These are phyloP conservation scores for Aphanomyces astaci DNA, from an alignment of 352 stramenopile species.

Conservation along the genomic window DNA sequence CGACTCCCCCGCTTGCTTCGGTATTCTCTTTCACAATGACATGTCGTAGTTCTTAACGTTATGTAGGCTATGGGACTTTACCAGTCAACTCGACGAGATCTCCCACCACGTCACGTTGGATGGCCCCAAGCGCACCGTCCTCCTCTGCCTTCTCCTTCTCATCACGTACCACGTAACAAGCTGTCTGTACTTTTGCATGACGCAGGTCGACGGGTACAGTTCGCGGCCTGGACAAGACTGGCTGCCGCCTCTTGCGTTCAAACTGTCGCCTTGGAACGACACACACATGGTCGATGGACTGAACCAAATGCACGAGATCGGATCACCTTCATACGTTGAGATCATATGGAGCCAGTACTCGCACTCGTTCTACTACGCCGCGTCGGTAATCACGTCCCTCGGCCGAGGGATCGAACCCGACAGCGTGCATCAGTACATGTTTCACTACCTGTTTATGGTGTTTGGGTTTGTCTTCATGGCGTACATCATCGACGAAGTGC, in stretches of 20 bases:
- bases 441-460: slow-evolving; percentile 52
- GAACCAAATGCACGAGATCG: not conserved
- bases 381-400: not conserved
- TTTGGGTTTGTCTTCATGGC: slow-evolving; percentile 65
- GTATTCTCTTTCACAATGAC: not conserved
- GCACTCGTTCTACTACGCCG: slow-evolving; percentile 8
- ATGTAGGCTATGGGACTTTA: not conserved
- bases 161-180: not conserved
- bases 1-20: not conserved
- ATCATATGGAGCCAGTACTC: not conserved
- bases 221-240: not conserved
- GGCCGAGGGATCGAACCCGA: slow-evolving; percentile 35
- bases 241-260: not conserved
- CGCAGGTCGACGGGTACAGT: not conserved
- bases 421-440: slow-evolving; percentile 39
- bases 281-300: not conserved
- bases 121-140: not conserved
- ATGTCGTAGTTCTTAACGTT: not conserved
- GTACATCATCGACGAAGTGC: slow-evolving; percentile 57
- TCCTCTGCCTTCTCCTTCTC: not conserved
- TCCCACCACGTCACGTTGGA: not conserved
- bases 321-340: not conserved
- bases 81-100: not conserved
- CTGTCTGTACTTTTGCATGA: not conserved
- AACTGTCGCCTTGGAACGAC: not conserved